Evolutionary conservation across 1,139 yeast genomes (phyloP).

Genomic region (Saccharomycopsis hybrid): DNA sequence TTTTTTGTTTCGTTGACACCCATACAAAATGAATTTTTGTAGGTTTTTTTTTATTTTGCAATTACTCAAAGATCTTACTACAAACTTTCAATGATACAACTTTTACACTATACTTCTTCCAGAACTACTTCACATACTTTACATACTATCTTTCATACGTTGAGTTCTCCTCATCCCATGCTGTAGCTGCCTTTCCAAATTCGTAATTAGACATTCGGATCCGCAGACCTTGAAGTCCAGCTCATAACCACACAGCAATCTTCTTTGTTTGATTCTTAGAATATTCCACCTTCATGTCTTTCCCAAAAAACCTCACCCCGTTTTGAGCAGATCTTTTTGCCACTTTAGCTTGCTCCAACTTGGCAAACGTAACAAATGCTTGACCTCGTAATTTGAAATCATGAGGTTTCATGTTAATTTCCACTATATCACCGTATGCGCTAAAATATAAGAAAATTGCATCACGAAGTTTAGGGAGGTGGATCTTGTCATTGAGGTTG

Average conservation of each 20-base stretch:
- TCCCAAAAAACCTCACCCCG: slow-evolving; percentile 46
- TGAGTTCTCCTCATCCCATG: too few relatives aligned
- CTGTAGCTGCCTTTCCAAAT: too few relatives aligned
- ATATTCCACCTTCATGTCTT: slow-evolving; percentile 43
- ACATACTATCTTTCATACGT: not conserved
- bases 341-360: slow-evolving; percentile 41
- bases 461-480: slow-evolving; percentile 40
- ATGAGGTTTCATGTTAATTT: slow-evolving; percentile 40
- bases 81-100: not conserved
- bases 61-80: not conserved
- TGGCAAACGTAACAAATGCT: slow-evolving; percentile 61
- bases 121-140: not conserved
- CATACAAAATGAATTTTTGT: too few relatives aligned
- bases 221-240: too few relatives aligned
- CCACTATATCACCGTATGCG: slow-evolving; percentile 62
- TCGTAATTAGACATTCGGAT: too few relatives aligned
- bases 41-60: not conserved
- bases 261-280: slow-evolving; percentile 37
- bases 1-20: too few relatives aligned
- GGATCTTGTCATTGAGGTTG: slow-evolving; percentile 61
- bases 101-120: not conserved
- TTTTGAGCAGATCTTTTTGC: slow-evolving; percentile 50
- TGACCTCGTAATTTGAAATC: slow-evolving; percentile 61
- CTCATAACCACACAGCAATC: too few relatives aligned
- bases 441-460: slow-evolving; percentile 57